Evolutionary conservation across 495 filamentous ascomycete species (phyloP).

Genomic region (Pseudoneurospora amorphoporcata): DNA sequence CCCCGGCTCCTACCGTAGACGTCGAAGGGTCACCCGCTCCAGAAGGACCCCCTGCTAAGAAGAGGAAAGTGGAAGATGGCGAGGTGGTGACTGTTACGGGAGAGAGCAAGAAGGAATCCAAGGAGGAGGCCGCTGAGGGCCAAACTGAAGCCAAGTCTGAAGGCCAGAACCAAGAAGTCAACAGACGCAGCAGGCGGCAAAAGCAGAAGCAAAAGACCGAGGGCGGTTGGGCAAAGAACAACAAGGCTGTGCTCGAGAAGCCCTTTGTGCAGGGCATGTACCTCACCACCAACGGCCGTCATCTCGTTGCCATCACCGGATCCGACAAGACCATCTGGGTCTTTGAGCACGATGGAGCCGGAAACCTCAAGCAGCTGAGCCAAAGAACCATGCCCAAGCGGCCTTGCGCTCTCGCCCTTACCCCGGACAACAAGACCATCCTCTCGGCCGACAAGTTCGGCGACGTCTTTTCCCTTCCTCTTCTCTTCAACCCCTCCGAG

Average conservation of each 20-base stretch:
- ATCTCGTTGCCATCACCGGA: constrained; percentile 68
- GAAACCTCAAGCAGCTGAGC: constrained; percentile 56
- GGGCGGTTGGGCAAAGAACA: neutral
- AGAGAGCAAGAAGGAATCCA: neutral
- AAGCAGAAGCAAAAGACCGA: constrained; percentile 3
- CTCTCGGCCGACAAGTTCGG: constrained; percentile 89
- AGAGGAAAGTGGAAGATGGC: constrained; percentile 13
- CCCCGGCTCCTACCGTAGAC: neutral
- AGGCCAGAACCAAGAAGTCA: constrained; percentile 1
- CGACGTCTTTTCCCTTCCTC: constrained; percentile 83
- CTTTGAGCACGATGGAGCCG: constrained; percentile 52
- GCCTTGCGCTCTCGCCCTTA: constrained; percentile 62
- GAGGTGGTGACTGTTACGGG: neutral
- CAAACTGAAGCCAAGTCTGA: neutral
- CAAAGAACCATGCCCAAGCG: constrained; percentile 80
- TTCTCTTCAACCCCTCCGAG: constrained; percentile 38
- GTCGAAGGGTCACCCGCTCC: constrained; percentile 8
- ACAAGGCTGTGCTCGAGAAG: constrained; percentile 9
- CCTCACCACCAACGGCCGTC: constrained; percentile 46
- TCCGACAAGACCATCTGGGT: constrained; percentile 89
- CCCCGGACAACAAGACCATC: constrained; percentile 56
- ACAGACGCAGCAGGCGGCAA: constrained; percentile 1
- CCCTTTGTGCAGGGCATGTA: constrained; percentile 44
- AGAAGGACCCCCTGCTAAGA: constrained; percentile 24
- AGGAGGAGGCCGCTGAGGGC: neutral